A percentile compares a stretch with the other conserved stretches of the same genome.
These are phyloP conservation scores for Taiozyma sp. DNA, from an alignment of 1,139 yeast species.

Conservation along the genomic window DNA sequence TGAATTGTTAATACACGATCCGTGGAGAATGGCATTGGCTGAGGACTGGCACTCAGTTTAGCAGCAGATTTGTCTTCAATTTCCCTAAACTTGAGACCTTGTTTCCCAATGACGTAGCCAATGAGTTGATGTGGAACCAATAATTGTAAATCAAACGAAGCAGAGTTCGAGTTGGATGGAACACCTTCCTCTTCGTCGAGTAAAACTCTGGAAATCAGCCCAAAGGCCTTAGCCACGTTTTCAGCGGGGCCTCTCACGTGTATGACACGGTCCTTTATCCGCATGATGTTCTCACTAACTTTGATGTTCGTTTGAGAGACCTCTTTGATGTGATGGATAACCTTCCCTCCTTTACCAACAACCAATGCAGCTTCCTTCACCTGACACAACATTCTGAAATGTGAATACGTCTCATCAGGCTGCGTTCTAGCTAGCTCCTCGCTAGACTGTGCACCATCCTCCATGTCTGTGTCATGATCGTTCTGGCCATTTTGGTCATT, in stretches of 20 bases:
- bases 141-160: conserved; percentile 51
- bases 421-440: not conserved
- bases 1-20: conserved; percentile 67
- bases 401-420: conserved; percentile 53
- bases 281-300: conserved; percentile 73
- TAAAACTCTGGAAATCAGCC: conserved; percentile 62
- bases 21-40: conserved; percentile 72
- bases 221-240: conserved; percentile 79
- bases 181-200: conserved; percentile 63
- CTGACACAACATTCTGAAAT: conserved; percentile 67
- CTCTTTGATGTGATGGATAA: conserved; percentile 59
- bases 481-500: not conserved
- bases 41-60: conserved; percentile 69
- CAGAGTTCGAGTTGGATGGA: conserved; percentile 51
- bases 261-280: conserved; percentile 72
- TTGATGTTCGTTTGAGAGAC: conserved; percentile 62
- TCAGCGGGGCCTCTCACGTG: conserved; percentile 75
- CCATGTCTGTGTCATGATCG: not conserved
- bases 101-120: conserved; percentile 80
- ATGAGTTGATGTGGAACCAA: conserved; percentile 77
- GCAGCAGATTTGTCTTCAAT: conserved; percentile 85
- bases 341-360: conserved; percentile 77
- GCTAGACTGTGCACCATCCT: not conserved
- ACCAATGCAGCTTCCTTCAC: conserved; percentile 73
- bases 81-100: conserved; percentile 69